A percentile compares a stretch with the other conserved stretches of the same genome.
Conservation (phyloP, 2,329 filamentous ascomycete species). For the Neobulgaria alba region DNA sequence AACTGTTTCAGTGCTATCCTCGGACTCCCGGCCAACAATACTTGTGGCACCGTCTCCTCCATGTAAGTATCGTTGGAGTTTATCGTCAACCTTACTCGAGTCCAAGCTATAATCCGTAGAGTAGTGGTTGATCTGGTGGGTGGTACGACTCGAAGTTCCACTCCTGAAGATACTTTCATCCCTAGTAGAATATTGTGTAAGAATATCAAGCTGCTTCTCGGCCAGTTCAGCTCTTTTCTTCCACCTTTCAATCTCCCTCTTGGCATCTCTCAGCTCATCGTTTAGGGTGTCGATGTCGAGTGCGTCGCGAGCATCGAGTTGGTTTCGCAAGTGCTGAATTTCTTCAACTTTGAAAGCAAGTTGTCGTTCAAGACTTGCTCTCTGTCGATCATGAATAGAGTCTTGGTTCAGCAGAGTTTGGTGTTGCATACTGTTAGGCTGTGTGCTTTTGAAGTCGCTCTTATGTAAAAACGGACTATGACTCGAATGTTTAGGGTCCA, state of each 20-base stretch:
- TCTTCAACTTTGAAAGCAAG: slow-evolving; percentile 40
- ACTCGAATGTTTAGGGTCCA: too few relatives aligned
- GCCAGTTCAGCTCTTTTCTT: slow-evolving; percentile 46
- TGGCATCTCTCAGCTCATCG: slow-evolving; percentile 38
- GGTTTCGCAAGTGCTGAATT: slow-evolving; percentile 34
- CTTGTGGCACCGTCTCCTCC: slow-evolving; percentile 14
- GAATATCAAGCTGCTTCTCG: slow-evolving; percentile 41
- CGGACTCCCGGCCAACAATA: slow-evolving; percentile 7
- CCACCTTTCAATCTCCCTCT: slow-evolving; percentile 41
- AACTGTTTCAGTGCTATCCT: slow-evolving; percentile 20
- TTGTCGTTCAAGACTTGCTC: slow-evolving; percentile 39
- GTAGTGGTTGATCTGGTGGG: neutral
- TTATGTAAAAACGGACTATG: too few relatives aligned
- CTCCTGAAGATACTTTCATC: too few relatives aligned
- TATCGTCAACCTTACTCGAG: slow-evolving; percentile 5
- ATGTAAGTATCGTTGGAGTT: slow-evolving; percentile 9
- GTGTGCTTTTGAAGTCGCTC: too few relatives aligned
- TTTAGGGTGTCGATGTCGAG: slow-evolving; percentile 38
- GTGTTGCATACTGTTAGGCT: too few relatives aligned
- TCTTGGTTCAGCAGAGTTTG: too few relatives aligned
- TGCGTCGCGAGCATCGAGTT: slow-evolving; percentile 37
- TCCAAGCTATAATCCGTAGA: slow-evolving; percentile 3
- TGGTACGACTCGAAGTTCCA: slow-evolving; percentile 1
- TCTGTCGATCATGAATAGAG: too few relatives aligned
- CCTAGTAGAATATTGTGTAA: slow-evolving; percentile 5